Base-by-base conservation (phyloP, 2,329 filamentous ascomycete species). In the Nemania abortiva region DNA sequence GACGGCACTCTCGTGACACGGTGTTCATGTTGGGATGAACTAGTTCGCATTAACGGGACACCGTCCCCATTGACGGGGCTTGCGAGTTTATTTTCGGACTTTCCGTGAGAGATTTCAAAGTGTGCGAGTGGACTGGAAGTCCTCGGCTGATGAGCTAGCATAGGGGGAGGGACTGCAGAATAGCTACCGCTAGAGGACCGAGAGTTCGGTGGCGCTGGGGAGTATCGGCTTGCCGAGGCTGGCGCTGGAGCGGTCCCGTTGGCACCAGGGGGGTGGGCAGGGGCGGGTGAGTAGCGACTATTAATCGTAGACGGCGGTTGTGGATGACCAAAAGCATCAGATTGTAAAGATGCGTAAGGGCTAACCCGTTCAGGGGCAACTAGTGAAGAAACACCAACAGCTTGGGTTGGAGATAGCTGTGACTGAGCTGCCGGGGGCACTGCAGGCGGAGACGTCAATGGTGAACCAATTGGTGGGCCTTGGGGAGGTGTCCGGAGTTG, bases 111-210 rank as follows among this genome's bases (percentile, higher is more conserved):
- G 11, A 84, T 82, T 76, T 91, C 89, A 67, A 89, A 90, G 73
- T 91, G 88, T 6, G 89, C 89, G 67, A 91, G 78, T 0, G 89
- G 89, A 71, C 89, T 91, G 1, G 89, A 91, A 1, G 89, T 91
- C 70, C 89, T 83, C 9, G 89, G 89, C 70, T 89, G 85, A 74
- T 91, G 88, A 55, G 88, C 82, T 49, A 90, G 80, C 45, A 84
- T 78, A 15, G 86, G 81, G 29, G 85, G 82, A 9, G 84, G 79
- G 0, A 81, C 77, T 22, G 78, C 79, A 6, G 81, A 74, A 29
- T 86, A 85, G 54, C 78, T 82, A n/a, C 80, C 78, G 22, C 77
- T 80, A 6, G 78, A 70, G 1, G 81, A 79, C 13, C 85, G 83
- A 6, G 81, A 77, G 22, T 74, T 75, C 27, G 81, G 80, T 7